Conservation (phyloP, 1,139 yeast species). For the Nakaseomyces nivariensis region DNA sequence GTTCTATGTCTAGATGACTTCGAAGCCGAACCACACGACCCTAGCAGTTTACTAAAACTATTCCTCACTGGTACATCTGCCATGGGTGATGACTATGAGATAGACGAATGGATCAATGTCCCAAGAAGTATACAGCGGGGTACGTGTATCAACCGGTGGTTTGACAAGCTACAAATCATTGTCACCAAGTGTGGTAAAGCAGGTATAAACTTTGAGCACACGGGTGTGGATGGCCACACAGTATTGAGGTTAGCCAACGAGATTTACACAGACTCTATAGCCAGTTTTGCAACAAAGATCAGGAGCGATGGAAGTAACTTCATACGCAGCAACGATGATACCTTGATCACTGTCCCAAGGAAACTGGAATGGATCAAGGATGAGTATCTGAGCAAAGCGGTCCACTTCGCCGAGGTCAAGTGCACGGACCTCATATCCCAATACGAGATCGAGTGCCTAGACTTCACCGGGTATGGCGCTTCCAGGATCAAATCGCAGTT, state of each 20-base stretch:
- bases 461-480: slow-evolving; percentile 68
- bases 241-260: slow-evolving; percentile 82
- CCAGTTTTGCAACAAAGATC: slow-evolving; percentile 76
- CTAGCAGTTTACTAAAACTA: slow-evolving; percentile 50
- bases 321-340: too few species aligned
- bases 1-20: slow-evolving; percentile 72
- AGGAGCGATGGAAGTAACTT: too few species aligned
- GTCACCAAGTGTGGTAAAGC: slow-evolving; percentile 86
- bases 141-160: slow-evolving; percentile 92
- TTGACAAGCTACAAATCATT: slow-evolving; percentile 81
- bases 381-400: slow-evolving; percentile 62
- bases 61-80: slow-evolving; percentile 79
- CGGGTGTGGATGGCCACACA: slow-evolving; percentile 95
- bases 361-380: slow-evolving; percentile 85
- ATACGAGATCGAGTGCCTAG: slow-evolving; percentile 76
- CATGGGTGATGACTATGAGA: slow-evolving; percentile 17
- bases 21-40: slow-evolving; percentile 51
- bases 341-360: slow-evolving; percentile 58
- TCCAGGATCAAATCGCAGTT: slow-evolving; percentile 61
- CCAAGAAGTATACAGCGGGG: slow-evolving; percentile 51
- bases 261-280: slow-evolving; percentile 81
- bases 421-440: slow-evolving; percentile 80
- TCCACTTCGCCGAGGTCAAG: slow-evolving; percentile 86
- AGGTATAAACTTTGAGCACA: slow-evolving; percentile 89
- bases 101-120: slow-evolving; percentile 20